phyloP scores from a whole-genome alignment of 768 basidiomycete genomes.

The Nidularia sp. region DNA sequence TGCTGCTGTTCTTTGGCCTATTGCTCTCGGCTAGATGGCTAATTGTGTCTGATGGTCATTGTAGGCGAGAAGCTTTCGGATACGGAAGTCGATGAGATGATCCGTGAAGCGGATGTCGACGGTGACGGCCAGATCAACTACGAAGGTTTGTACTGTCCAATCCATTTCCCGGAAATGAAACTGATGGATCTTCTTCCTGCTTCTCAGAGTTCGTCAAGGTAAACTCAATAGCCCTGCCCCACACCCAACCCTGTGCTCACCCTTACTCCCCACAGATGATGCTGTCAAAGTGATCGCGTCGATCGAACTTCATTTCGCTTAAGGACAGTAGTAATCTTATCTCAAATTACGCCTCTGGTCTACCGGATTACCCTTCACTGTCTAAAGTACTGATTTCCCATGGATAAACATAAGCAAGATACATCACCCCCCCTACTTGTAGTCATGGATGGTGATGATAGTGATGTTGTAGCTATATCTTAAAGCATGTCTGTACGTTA shows the following conservation, averaged over 20 bases:
- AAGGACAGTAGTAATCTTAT: background rate
- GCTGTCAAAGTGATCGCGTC: slow-evolving; percentile 52
- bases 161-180: slow-evolving; percentile 1
- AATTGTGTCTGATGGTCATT: background rate
- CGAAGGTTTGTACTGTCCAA: slow-evolving; percentile 46
- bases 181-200: background rate
- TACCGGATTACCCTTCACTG: background rate
- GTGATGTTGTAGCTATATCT: slow-evolving; percentile 10
- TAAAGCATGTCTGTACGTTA: slow-evolving; percentile 10
- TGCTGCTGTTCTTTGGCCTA: background rate
- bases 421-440: background rate
- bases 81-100: slow-evolving; percentile 92
- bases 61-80: slow-evolving; percentile 84
- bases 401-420: background rate
- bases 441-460: slow-evolving; percentile 2
- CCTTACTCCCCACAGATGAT: slow-evolving; percentile 51
- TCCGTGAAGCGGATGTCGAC: slow-evolving; percentile 91
- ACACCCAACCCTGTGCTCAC: slow-evolving; percentile 4
- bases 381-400: background rate
- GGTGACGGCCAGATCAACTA: slow-evolving; percentile 94
- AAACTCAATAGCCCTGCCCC: slow-evolving; percentile 8
- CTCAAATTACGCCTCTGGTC: background rate
- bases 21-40: background rate
- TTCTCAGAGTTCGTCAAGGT: slow-evolving; percentile 74
- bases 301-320: background rate